phyloP scores from a whole-genome alignment of 306 rosid species.

The Mimosa pudica region DNA sequence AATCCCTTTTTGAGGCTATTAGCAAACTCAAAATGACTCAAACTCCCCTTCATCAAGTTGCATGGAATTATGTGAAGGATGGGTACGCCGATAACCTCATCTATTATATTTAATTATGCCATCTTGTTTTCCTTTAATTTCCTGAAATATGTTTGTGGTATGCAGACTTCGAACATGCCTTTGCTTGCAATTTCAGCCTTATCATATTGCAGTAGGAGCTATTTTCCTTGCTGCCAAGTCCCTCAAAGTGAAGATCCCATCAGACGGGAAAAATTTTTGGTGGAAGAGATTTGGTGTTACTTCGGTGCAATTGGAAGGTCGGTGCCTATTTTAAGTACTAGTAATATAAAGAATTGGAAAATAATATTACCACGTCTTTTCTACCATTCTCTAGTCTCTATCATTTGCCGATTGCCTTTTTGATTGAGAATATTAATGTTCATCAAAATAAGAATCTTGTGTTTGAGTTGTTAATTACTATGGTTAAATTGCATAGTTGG shows the following conservation, averaged over 20 bases:
- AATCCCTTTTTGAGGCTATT: conserved; percentile 97
- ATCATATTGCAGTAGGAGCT: conserved; percentile 98
- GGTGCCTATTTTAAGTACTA: conserved; percentile 58
- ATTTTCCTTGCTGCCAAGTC: conserved; percentile 98
- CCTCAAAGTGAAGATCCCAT: conserved; percentile 93
- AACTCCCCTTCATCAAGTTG: conserved; percentile 96
- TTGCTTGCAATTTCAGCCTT: conserved; percentile 98
- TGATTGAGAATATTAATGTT: background rate
- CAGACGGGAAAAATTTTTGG: conserved; percentile 98
- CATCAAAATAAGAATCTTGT: conserved; percentile 7
- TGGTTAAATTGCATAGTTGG: background rate
- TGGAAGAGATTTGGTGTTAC: conserved; percentile 99
- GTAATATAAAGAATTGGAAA: conserved; percentile 44
- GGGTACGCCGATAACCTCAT: conserved; percentile 66
- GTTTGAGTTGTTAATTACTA: no score
- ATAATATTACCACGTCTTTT: conserved; percentile 37
- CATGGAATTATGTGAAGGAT: conserved; percentile 98
- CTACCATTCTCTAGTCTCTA: conserved; percentile 25
- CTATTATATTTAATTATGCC: conserved; percentile 48
- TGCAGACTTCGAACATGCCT: conserved; percentile 98
- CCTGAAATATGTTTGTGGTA: conserved; percentile 64
- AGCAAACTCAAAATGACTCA: conserved; percentile 94
- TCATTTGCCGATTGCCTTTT: conserved; percentile 17
- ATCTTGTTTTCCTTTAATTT: conserved; percentile 37
- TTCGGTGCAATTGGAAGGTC: conserved; percentile 99